Conservation (phyloP, 148 eudicot species). For the Silene latifolia region DNA sequence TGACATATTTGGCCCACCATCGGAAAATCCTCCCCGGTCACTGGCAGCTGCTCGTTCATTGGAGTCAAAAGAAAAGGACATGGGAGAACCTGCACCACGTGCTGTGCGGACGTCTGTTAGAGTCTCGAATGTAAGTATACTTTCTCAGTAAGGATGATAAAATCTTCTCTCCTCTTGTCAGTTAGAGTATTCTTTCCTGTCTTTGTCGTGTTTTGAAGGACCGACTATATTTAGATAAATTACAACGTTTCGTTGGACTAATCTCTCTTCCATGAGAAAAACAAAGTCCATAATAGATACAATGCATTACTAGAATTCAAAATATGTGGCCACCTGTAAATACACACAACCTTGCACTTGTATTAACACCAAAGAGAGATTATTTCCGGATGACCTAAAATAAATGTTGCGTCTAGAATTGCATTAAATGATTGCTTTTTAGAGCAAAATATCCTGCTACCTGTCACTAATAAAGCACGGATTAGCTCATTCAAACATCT, state of each 20-base stretch:
- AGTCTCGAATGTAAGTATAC: constrained; percentile 81
- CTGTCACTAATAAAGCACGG: neutral
- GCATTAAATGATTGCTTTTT: too few relatives aligned
- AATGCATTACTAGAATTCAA: neutral
- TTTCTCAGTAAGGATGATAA: neutral
- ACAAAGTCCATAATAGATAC: neutral
- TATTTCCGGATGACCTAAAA: neutral
- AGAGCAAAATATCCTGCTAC: neutral
- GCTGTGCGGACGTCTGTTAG: constrained; percentile 78
- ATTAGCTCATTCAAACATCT: neutral
- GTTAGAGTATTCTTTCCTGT: neutral
- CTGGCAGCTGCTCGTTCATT: constrained; percentile 63
- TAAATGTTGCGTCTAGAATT: too few relatives aligned
- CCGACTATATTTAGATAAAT: neutral
- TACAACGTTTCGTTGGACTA: neutral
- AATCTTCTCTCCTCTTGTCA: neutral
- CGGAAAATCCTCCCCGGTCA: constrained; percentile 72
- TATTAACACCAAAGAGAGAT: neutral
- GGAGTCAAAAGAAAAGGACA: constrained; percentile 54
- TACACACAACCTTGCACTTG: too few relatives aligned
- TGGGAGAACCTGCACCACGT: constrained; percentile 81
- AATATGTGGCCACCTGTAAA: neutral
- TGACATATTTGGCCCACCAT: constrained; percentile 88
- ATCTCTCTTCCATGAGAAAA: neutral
- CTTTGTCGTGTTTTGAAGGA: neutral